Base-by-base conservation (phyloP, 768 basidiomycete species). In the Ramaria rubella region DNA sequence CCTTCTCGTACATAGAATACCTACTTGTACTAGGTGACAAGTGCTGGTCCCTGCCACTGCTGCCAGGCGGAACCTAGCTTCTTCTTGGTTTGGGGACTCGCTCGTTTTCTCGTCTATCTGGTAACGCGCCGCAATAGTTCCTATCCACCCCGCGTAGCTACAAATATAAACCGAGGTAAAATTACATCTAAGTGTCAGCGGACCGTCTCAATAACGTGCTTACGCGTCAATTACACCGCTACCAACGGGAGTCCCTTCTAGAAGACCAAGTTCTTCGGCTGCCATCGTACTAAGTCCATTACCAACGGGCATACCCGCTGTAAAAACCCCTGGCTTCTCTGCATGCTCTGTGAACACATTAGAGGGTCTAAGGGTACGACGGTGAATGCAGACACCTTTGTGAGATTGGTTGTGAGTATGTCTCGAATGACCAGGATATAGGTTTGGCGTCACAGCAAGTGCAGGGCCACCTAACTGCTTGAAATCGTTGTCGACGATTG, bases 11-110 rank as follows among this genome's bases (percentile, higher is more conserved):
- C 11, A n/a, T n/a, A 23, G 15, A 27, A 33, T 26, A 63, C 70
- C 30, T 52, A 87, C 88, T 76, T 93, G 92, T 1, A 95, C 87
- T 44, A 99, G 78, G 71, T 98, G 90, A 67, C 96, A 98, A 5
- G 94, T 97, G 63, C 90, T 93, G 5, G 95, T 99, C 8, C 96
- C 96, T 26, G 96, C 96, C 55, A 94, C 87, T 45, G 87, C 92
- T 3, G 94, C 95, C 19, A 99, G 75, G 38, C 95, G 77, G 64
- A 89, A 83, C 14, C 78, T 74, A 5, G 90, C 90, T 61, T 95
- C 90, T 5, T 84, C 78, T 7, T 96, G 72, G 12, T 76, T 73
- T 15, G 91, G 89, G 21, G 77, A 64, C 11, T 69, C 67, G 19
- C 79, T 81, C n/a, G 81, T 59, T 58, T 73, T 70, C 5, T 77